Evolutionary conservation across 2,329 filamentous ascomycete genomes (phyloP), one percentile per base, ranked within the genome.

Genomic region (Curvularia verruculosa): DNA sequence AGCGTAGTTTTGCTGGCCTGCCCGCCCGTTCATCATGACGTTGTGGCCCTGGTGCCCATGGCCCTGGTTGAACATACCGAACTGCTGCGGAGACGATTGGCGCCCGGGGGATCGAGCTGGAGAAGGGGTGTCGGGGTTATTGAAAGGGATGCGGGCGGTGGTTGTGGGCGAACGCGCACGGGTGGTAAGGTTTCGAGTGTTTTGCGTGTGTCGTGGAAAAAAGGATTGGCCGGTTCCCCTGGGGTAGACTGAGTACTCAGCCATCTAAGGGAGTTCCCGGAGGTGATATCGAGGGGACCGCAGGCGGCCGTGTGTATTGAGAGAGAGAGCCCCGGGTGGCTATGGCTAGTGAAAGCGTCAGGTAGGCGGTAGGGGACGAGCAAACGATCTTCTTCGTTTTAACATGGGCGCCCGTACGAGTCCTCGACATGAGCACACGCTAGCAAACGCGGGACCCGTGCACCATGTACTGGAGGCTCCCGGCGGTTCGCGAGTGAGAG

Each of bases 11-110:
- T 84, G 83, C 63, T 86, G 84, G 61, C 81, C 82, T 26, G 84
- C 84, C 61, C 86, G 86, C 68, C 88, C 89, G 79, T 92, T 92
- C 77, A 92, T 84, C 79, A 90, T 87, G 79, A 85, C 85, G 80
- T 88, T 88, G 75, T 91, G 89, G 75, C 87, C 86, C 79, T 88
- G 87, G 74, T 90, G 87, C 55, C 61, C 67, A 52, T 71, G 70
- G 73, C 83, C 83, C 77, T 90, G 87, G 72, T 86, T 87, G 82
- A 89, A 92, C 89, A 92, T 92, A 75, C 83, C 83, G 78, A 74
- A 77, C 65, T 79, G 77, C 57, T 80, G 78, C 15, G 80, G 79
- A 63, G 81, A 67, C 67, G 81, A 66, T 67, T 81, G 77, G 28
- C 79, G 77, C 55, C 83, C 83, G 43, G 84, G 83, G 44, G 84